Conservation (phyloP, 2,329 filamentous ascomycete species). For the Fusarium irregulare region DNA sequence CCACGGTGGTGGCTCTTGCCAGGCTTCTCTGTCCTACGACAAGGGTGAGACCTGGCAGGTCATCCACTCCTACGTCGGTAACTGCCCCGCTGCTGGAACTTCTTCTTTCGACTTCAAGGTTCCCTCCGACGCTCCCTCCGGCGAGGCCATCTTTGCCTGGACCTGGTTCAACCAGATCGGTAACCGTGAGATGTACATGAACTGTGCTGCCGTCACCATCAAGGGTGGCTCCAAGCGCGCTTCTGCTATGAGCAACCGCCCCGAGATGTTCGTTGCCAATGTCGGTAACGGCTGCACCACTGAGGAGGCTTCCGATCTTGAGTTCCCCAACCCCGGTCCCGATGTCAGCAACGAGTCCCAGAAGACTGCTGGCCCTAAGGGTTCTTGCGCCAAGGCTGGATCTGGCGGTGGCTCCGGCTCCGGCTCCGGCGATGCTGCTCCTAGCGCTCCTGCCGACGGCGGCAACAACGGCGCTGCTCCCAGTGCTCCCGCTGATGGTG, state of each 20-base stretch:
- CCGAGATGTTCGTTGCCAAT: constrained; percentile 79
- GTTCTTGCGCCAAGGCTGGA: constrained; percentile 49
- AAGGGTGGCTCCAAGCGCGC: constrained; percentile 53
- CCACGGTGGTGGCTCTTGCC: constrained; percentile 80
- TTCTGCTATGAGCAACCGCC: constrained; percentile 65
- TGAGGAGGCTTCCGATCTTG: constrained; percentile 65
- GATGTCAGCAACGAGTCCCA: constrained; percentile 58
- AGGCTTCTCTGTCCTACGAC: constrained; percentile 80
- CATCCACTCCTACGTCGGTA: constrained; percentile 67
- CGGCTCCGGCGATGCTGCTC: constrained; percentile 14
- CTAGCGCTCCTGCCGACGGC: neutral
- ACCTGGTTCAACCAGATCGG: constrained; percentile 81
- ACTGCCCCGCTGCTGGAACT: constrained; percentile 60
- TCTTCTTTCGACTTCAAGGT: constrained; percentile 73
- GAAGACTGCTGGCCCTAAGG: constrained; percentile 52
- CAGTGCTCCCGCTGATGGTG: neutral
- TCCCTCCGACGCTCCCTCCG: constrained; percentile 69
- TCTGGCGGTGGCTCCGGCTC: constrained; percentile 26
- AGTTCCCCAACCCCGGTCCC: constrained; percentile 74
- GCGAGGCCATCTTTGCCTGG: constrained; percentile 77
- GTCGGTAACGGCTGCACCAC: constrained; percentile 70
- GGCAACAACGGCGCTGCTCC: constrained; percentile 9
- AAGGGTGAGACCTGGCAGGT: constrained; percentile 76
- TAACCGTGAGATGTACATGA: constrained; percentile 90
- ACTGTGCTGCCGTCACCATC: constrained; percentile 79